Percentiles rank a stretch among this genome's conserved stretches.
Evolutionary conservation across 1,284 basidiomycete genomes (phyloP).

Genomic region (Cryptococcus deneoformans): DNA sequence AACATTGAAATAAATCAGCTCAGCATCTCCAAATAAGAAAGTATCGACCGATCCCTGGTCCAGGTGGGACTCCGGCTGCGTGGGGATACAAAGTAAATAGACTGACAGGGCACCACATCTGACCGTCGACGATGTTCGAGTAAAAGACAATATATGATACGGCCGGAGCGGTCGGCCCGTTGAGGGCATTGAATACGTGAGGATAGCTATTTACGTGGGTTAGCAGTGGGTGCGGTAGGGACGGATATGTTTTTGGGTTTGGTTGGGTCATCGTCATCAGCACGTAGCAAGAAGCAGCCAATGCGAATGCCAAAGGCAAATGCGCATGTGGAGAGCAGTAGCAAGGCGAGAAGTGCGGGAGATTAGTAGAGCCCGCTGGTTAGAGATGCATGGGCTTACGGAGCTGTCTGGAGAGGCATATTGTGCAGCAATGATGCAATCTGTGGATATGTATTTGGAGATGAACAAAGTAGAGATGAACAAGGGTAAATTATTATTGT

Average conservation of each 20-base stretch:
- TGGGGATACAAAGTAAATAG: neutral
- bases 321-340: no score
- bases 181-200: constrained; percentile 41
- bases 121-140: constrained; percentile 45
- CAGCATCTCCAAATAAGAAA: no score
- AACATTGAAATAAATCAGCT: no score
- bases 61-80: neutral
- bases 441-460: no score
- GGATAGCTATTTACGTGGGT: constrained; percentile 27
- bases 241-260: neutral
- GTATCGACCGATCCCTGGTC: neutral
- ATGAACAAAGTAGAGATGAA: no score
- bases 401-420: constrained; percentile 17
- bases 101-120: constrained; percentile 53
- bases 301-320: neutral
- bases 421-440: no score
- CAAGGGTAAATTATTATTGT: neutral
- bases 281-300: neutral
- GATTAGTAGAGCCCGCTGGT: no score
- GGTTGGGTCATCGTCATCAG: neutral
- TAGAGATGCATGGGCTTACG: constrained; percentile 8
- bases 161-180: constrained; percentile 36
- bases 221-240: neutral
- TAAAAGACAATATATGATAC: constrained; percentile 49
- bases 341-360: no score